A percentile compares a stretch with the other conserved stretches of the same genome.
phyloP scores from a whole-genome alignment of 768 basidiomycete genomes.

The Tylopilus rubrobrunneus region DNA sequence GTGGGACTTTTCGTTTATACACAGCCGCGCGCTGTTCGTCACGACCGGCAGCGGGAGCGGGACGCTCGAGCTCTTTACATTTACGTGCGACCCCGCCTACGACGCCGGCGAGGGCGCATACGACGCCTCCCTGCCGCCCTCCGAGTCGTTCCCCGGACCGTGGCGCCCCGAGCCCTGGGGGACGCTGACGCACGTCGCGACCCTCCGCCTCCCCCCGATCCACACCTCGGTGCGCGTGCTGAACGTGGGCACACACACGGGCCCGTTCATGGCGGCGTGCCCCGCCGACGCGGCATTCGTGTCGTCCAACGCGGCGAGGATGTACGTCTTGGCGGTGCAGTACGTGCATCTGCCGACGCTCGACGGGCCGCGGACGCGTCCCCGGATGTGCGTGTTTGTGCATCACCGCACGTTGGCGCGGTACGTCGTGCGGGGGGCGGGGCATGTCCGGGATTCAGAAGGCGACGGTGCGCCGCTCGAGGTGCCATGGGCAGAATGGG shows the following conservation, averaged over 20 bases:
- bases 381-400: slow-evolving; percentile 27
- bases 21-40: slow-evolving; percentile 40
- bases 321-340: slow-evolving; percentile 23
- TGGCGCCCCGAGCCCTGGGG: neutral
- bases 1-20: slow-evolving; percentile 48
- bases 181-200: slow-evolving; percentile 17
- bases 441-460: neutral
- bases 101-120: neutral
- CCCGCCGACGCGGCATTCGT: slow-evolving; percentile 22
- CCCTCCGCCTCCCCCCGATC: slow-evolving; percentile 13
- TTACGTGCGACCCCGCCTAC: slow-evolving; percentile 19
- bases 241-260: slow-evolving; percentile 30
- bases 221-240: slow-evolving; percentile 10
- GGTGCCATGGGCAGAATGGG: slow-evolving; percentile 40
- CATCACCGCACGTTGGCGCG: slow-evolving; percentile 30
- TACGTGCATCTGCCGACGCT: slow-evolving; percentile 9
- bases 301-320: slow-evolving; percentile 23
- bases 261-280: slow-evolving; percentile 29
- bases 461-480: neutral
- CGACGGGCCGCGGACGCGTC: slow-evolving; percentile 9
- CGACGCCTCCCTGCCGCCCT: neutral
- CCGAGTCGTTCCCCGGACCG: neutral
- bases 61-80: slow-evolving; percentile 41
- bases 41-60: slow-evolving; percentile 35
- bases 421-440: neutral